Base-by-base conservation (phyloP, 2,329 filamentous ascomycete genomes). In the Microdochium bolleyi region DNA sequence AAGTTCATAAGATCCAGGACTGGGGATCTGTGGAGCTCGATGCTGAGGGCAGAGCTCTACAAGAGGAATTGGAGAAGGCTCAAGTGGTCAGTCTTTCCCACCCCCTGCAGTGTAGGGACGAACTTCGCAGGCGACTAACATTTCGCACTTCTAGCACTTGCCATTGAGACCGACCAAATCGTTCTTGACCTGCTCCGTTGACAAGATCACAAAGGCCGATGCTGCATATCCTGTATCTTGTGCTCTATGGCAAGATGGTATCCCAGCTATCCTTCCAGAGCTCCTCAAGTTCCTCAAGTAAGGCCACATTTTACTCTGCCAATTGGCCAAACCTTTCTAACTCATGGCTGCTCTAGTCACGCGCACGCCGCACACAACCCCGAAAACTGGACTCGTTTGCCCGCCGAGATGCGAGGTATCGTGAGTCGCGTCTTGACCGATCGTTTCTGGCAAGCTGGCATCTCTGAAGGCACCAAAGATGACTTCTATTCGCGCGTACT, bases 391-490 rank as follows among this genome's bases (percentile, higher is more conserved):
- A 76, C 79, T 10, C 81, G 85, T 30, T 72, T 96, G 16, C 86
- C 91, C 1, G 67, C 75, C 11, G 89, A 95, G 44, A 86, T 95
- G 76, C 85, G 85, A 54, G 73, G 79, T 4, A 83, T 95, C 51
- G 88, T 97, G 38, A 81, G 84, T 46, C 82, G 89, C 22, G 90
- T 97, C 21, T 73, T 99, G 22, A 95, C 91, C 14, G 94, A 99
- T 69, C 82, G 94, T 24, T 99, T 99, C 67, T 99, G 94, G 94
- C 94, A 99, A 74, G 90, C 92, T 7, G 94, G 94, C 10, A 99
- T 99, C 50, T 97, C 94, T 0, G 88, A 87, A 56, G 94, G 95
- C 24, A 97, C 89, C 61, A 91, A 94, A 66, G 94, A 97, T 57
- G 92, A 97, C 54, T 99, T 99, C 66, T 97, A 96, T 68, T 88